Percentiles rank a stretch among this genome's conserved stretches.
Conservation (phyloP, 441 rosid species). For the Breynia disticha region DNA sequence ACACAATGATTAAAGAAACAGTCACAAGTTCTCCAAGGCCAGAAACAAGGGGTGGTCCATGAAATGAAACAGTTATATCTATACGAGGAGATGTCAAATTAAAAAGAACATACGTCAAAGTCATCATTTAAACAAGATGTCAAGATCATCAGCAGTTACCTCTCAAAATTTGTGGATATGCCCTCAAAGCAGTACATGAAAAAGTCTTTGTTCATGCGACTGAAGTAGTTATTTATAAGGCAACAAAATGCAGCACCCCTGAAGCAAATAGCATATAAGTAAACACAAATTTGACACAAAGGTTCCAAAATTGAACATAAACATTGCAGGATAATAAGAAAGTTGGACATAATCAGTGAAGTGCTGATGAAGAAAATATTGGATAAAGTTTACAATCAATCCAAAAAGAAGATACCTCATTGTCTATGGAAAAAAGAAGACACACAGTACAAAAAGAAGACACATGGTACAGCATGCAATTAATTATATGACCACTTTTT, state of each 20-base stretch:
- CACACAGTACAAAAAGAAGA: too few species aligned
- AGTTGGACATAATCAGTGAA: too few species aligned
- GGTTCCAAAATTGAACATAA: neutral
- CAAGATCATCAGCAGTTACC: slow-evolving; percentile 31
- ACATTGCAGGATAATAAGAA: neutral
- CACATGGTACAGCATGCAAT: too few species aligned
- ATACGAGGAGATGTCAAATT: neutral
- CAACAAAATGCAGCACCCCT: slow-evolving; percentile 81
- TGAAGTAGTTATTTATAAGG: slow-evolving; percentile 46
- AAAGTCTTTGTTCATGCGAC: slow-evolving; percentile 55
- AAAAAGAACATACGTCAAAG: neutral
- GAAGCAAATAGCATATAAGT: slow-evolving; percentile 14
- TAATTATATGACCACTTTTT: too few species aligned
- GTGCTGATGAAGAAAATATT: neutral
- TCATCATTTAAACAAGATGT: neutral
- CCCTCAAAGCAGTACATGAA: slow-evolving; percentile 75
- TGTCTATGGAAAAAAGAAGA: too few species aligned
- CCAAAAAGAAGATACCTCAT: too few species aligned
- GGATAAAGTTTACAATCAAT: neutral
- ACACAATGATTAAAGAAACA: too few species aligned
- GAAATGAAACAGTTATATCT: neutral
- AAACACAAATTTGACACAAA: neutral
- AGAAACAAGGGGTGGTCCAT: neutral
- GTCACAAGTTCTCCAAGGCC: neutral
- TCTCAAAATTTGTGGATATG: slow-evolving; percentile 63